Percentiles rank a stretch among this genome's conserved stretches.
These are phyloP conservation scores for Clitopilus passeckerianus DNA, from an alignment of 768 basidiomycete species.

Conservation along the genomic window DNA sequence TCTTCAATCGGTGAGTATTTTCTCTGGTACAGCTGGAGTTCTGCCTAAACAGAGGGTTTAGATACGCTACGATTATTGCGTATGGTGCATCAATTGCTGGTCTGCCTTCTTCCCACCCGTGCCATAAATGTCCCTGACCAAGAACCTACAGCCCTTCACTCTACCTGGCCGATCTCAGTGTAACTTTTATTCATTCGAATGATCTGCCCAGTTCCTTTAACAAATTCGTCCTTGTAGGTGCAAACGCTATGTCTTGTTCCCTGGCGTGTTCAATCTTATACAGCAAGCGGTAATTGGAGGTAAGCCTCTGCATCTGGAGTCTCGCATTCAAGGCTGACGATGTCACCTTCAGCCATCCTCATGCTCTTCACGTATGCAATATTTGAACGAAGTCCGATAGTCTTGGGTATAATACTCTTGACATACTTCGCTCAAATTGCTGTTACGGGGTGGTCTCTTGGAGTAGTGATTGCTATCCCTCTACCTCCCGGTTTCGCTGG, in stretches of 20 bases:
- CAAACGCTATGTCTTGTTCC: not conserved
- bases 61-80: not conserved
- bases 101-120: not conserved
- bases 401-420: not conserved
- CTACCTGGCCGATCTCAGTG: not conserved
- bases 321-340: not conserved
- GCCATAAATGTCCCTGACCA: not conserved
- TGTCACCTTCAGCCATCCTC: constrained; percentile 1
- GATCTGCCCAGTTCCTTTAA: no score
- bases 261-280: not conserved
- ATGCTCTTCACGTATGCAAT: constrained; percentile 9
- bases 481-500: constrained; percentile 8
- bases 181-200: not conserved
- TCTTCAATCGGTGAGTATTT: not conserved
- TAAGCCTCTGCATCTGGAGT: not conserved
- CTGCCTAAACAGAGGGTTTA: not conserved
- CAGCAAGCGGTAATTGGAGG: constrained; percentile 8
- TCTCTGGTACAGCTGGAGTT: not conserved
- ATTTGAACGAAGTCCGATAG: constrained; percentile 2
- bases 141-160: not conserved
- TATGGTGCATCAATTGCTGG: not conserved
- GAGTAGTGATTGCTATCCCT: constrained; percentile 7
- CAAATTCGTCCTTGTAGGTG: not conserved
- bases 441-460: constrained; percentile 11
- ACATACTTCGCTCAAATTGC: constrained; percentile 7